Conservation (phyloP, 2,329 filamentous ascomycete species). For the Capronia epimyces region DNA sequence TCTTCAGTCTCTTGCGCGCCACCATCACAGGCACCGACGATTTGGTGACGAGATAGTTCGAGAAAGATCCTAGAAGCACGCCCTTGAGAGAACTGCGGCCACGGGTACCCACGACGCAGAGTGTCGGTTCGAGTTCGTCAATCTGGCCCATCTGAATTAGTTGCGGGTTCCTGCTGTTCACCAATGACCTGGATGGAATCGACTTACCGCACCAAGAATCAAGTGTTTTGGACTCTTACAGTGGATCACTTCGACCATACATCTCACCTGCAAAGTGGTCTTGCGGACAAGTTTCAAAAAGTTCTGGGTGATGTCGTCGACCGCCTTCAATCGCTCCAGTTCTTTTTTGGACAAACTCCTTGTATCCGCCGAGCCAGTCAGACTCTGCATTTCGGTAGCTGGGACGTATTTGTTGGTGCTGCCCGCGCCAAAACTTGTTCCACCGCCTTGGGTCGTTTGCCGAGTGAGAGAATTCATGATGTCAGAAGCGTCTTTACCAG, state of each 20-base stretch:
- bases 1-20: constrained; percentile 79
- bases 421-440: constrained; percentile 19
- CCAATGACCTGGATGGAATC: no score
- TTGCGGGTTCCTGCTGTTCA: not conserved
- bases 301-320: constrained; percentile 76
- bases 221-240: constrained; percentile 97
- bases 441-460: constrained; percentile 37
- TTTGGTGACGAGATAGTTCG: constrained; percentile 95
- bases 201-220: constrained; percentile 77
- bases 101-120: constrained; percentile 87
- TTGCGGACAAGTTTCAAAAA: constrained; percentile 83
- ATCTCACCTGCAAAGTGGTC: constrained; percentile 84
- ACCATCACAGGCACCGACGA: constrained; percentile 98
- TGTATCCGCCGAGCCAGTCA: constrained; percentile 43
- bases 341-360: constrained; percentile 59
- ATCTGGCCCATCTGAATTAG: constrained; percentile 50
- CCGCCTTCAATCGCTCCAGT: constrained; percentile 71
- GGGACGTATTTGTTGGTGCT: constrained; percentile 29
- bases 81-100: constrained; percentile 89
- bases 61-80: constrained; percentile 91
- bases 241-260: constrained; percentile 93
- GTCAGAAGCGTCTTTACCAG: constrained; percentile 68
- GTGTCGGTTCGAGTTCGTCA: constrained; percentile 80
- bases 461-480: constrained; percentile 60
- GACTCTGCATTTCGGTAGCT: constrained; percentile 38